Evolutionary conservation across 1,139 yeast species (phyloP).

Genomic region (Candida frijolesensis): DNA sequence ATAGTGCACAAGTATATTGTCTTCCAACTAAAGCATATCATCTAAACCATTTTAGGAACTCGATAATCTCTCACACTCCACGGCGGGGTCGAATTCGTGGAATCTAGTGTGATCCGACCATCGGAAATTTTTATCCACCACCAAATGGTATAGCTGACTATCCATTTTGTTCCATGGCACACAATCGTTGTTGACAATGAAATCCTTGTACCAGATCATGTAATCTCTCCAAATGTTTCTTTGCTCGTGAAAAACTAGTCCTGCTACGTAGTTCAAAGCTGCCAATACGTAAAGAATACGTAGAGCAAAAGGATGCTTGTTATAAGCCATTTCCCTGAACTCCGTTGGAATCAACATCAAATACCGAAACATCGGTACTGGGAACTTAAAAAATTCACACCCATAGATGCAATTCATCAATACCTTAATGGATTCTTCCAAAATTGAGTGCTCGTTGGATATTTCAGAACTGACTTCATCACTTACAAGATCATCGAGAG

Average conservation of each 20-base stretch:
- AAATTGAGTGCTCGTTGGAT: background rate
- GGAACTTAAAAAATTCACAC: slow-evolving; percentile 23
- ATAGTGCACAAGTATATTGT: background rate
- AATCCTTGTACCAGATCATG: slow-evolving; percentile 24
- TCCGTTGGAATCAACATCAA: slow-evolving; percentile 22
- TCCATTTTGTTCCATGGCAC: slow-evolving; percentile 17
- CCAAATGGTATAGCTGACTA: slow-evolving; percentile 17
- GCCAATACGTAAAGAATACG: slow-evolving; percentile 27
- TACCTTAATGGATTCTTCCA: slow-evolving; percentile 3
- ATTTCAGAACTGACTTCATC: slow-evolving; percentile 13
- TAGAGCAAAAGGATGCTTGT: slow-evolving; percentile 25
- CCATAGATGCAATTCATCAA: slow-evolving; percentile 10
- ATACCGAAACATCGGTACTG: slow-evolving; percentile 33
- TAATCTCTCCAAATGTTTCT: slow-evolving; percentile 32
- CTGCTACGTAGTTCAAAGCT: slow-evolving; percentile 21
- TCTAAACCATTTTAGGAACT: background rate
- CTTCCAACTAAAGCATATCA: background rate
- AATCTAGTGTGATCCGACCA: slow-evolving; percentile 6
- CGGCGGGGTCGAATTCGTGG: slow-evolving; percentile 13
- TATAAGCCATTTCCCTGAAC: slow-evolving; percentile 23
- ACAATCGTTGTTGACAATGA: slow-evolving; percentile 12
- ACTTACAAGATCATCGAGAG: slow-evolving; percentile 11
- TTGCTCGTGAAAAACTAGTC: slow-evolving; percentile 23
- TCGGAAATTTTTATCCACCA: slow-evolving; percentile 5
- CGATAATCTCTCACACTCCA: background rate